These are phyloP conservation scores for Claviceps sp. DNA, from an alignment of 2,329 filamentous ascomycete species.

Conservation along the genomic window DNA sequence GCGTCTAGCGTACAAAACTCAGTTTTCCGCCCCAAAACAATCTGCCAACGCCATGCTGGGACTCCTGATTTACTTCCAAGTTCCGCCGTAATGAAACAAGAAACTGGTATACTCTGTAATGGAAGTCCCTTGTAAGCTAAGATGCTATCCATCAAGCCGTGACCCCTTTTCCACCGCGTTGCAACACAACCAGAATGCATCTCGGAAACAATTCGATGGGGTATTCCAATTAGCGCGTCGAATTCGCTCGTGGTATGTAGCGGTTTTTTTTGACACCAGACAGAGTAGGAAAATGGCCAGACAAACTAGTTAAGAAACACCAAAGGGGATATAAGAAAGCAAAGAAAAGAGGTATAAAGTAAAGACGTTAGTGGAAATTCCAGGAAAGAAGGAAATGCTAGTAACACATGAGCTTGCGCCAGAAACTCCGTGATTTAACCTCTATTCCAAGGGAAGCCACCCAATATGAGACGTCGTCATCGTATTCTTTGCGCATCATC, in stretches of 20 bases:
- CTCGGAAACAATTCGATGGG: conserved; percentile 16
- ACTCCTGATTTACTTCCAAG: conserved; percentile 3
- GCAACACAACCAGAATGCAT: conserved; percentile 4
- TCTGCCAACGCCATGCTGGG: conserved; percentile 10
- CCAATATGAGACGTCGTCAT: background rate
- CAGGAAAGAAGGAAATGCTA: conserved; percentile 4
- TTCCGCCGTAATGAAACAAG: background rate
- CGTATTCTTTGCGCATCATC: background rate
- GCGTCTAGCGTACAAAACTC: background rate
- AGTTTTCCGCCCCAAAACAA: background rate
- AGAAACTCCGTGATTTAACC: conserved; percentile 1
- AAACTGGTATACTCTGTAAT: too few species aligned
- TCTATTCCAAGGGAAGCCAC: background rate
- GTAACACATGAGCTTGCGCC: background rate
- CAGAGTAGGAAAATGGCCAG: background rate
- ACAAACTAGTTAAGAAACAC: background rate
- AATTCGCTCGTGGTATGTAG: background rate
- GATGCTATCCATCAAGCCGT: background rate
- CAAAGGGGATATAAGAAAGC: background rate
- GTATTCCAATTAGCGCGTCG: conserved; percentile 17
- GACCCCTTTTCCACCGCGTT: background rate
- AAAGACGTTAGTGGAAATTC: background rate
- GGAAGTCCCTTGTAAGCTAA: background rate
- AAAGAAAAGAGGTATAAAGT: conserved; percentile 1
- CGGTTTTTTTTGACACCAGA: background rate